Evolutionary conservation across 768 basidiomycete genomes (phyloP), one percentile per base, ranked within the genome.

Genomic region (Mrakia frigida): DNA sequence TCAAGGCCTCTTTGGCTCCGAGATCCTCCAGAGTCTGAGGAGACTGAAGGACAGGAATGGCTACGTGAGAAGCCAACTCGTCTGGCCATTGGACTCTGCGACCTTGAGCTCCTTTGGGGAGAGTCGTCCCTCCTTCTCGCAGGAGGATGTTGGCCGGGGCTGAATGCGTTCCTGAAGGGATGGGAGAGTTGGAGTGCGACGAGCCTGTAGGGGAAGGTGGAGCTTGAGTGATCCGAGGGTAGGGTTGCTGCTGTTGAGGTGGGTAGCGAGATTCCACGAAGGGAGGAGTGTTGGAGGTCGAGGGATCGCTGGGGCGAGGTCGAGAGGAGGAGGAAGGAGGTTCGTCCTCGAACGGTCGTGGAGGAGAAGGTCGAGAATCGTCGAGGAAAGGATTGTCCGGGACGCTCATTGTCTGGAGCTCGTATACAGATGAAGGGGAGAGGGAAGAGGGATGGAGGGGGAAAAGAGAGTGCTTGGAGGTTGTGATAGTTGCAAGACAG

Each of bases 31-130:
- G 63, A 0, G 77, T 78, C 59, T 78, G 77, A 11, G 75, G 61
- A 16, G 61, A 39, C 10, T 52, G 50, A 14, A 23, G 18, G 3
- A 65, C 60, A 16, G 73, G 56, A 41, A 73, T 73, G 4, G 72
- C 35, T 28, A 70, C 46, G 41, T 73, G 73, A 9, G 63, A 70
- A 21, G 52, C 63, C 33, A 78, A 52, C 28, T 78, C 73, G 14
- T 31, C 59, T 1, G 77, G 77, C 68, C 73, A 78, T 37, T 78
- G 77, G n/a, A 78, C 77, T 23, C 77, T 73, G 2, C 70, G 70
- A 18, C 70, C 70, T 11, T 53, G 50, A 25, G 56, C 56, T 56
- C 56, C 56, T 28, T 68, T 70, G 68, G 68, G 28, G 37, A 21
- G 14, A 31, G 53, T 53, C 23, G 37, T n/a, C 28, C 46, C 50